Evolutionary conservation across 108 stramenopile genomes (phyloP), one percentile per base, ranked within the genome.

Genomic region (Cyclotella kingstonii): DNA sequence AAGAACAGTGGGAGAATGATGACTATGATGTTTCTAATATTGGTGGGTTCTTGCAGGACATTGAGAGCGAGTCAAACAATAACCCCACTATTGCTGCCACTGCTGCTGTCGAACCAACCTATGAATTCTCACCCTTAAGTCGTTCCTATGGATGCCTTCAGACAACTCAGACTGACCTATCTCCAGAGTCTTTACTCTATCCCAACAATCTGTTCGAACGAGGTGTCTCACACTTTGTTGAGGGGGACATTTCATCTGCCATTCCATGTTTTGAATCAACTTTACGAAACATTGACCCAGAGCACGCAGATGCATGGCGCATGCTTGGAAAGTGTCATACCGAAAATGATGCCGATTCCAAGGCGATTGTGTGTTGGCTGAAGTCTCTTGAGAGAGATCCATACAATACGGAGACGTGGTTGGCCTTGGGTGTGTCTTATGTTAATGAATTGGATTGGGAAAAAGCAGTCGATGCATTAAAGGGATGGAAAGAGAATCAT

Each of bases 401-500:
- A 5, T 96, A 85, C 55, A 75, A 77, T 15, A 63, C 93, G 1
- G 91, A 94, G 31, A 85, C 93, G 6, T 58, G 95, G 18, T 71
- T 98, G 57, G 84, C 87, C 6, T 67, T 98, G 41, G 95, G 95
- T 8, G 92, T 92, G 29, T 80, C 84, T 41, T 95, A 96, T 68
- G 96, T 98, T 12, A 96, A 96, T 65, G 97, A 98, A 70, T 67
- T 96, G 42, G 84, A 95, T 70, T 83, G 89, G 48, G 86, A 79
- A 36, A 63, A 76, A 29, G 94, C 94, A 1, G 72, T 96, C 18
- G 68, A 80, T 9, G 82, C 81, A 35, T 73, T 98, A 55, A 93
- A 84, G 60, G 78, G 81, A n/a, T 98, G 95, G 96, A 86, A 95
- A 1, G 86, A 86, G n/a, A 81, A 95, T 77, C 96, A 98, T 82